A percentile compares a stretch with the other conserved stretches of the same genome.
These are phyloP conservation scores for Radiomyces spectabilis DNA, from an alignment of 192 early-diverging fungal species.

Conservation along the genomic window DNA sequence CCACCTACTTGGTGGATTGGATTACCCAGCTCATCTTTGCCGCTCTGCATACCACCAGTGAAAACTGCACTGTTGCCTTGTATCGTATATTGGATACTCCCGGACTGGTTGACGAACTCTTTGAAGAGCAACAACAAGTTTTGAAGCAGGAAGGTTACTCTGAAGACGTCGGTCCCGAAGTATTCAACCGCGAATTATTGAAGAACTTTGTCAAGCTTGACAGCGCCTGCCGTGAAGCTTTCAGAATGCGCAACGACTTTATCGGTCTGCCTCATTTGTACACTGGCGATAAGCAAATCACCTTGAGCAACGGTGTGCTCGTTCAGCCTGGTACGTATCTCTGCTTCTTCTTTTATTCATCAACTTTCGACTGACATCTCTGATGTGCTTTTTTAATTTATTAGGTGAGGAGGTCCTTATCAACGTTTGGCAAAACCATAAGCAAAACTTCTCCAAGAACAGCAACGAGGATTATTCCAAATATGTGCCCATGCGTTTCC, in stretches of 20 bases:
- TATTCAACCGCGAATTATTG: conserved; percentile 13
- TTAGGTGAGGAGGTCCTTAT: conserved; percentile 14
- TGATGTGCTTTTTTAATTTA: background rate
- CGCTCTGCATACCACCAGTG: conserved; percentile 15
- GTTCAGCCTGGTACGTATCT: conserved; percentile 15
- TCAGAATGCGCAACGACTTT: conserved; percentile 9
- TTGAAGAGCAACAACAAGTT: conserved; percentile 12
- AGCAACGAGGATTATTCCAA: background rate
- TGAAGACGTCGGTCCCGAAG: background rate
- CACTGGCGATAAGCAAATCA: conserved; percentile 8
- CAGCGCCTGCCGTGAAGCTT: conserved; percentile 16
- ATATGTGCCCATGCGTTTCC: conserved; percentile 24
- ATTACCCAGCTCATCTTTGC: conserved; percentile 13
- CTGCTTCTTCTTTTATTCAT: no score
- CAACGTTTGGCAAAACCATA: conserved; percentile 16
- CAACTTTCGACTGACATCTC: background rate
- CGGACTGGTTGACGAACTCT: conserved; percentile 9
- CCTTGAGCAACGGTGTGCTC: conserved; percentile 25
- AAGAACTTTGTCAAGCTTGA: conserved; percentile 21
- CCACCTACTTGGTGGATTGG: background rate
- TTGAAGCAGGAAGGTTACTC: conserved; percentile 10
- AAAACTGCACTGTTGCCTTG: background rate
- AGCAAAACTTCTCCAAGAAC: background rate
- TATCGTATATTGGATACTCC: conserved; percentile 10
- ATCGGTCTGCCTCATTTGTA: conserved; percentile 14